phyloP scores from a whole-genome alignment of 805 yeast genomes.

The Yamadazyma scolyti region DNA sequence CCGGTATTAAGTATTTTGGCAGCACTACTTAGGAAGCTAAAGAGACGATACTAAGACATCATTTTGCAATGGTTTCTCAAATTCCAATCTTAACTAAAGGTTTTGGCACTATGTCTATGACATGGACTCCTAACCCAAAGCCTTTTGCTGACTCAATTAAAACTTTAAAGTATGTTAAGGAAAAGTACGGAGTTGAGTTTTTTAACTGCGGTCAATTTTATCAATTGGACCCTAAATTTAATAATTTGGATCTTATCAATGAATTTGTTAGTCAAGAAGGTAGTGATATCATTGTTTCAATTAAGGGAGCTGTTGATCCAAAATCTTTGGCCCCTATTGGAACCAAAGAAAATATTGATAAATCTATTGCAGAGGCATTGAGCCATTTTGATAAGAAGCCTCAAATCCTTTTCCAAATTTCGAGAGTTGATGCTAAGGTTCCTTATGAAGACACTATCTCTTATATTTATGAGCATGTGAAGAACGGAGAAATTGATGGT shows the following conservation, averaged over 20 bases:
- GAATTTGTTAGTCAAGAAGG: conserved; percentile 53
- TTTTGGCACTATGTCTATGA: conserved; percentile 78
- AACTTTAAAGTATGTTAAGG: conserved; percentile 46
- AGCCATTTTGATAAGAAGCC: conserved; percentile 29
- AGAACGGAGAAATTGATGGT: conserved; percentile 63
- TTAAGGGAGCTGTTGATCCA: conserved; percentile 59
- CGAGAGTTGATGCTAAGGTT: conserved; percentile 59
- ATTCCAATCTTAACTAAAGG: conserved; percentile 35
- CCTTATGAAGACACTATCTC: conserved; percentile 59
- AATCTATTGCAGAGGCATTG: conserved; percentile 45
- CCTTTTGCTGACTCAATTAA: conserved; percentile 52
- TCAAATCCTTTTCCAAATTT: conserved; percentile 56
- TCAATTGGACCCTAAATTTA: conserved; percentile 2
- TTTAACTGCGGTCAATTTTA: conserved; percentile 80
- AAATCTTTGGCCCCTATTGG: conserved; percentile 46
- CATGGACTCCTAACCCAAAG: conserved; percentile 61
- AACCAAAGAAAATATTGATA: conserved; percentile 41
- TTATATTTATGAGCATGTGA: conserved; percentile 55
- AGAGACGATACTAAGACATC: no score
- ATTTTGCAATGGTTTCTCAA: no score
- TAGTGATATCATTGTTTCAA: conserved; percentile 49
- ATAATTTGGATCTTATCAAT: conserved; percentile 53
- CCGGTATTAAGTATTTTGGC: no score
- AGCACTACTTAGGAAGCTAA: no score
- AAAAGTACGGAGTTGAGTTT: conserved; percentile 45